phyloP scores from a whole-genome alignment of 805 yeast genomes.

The Cyberlindnera mycetangii region DNA sequence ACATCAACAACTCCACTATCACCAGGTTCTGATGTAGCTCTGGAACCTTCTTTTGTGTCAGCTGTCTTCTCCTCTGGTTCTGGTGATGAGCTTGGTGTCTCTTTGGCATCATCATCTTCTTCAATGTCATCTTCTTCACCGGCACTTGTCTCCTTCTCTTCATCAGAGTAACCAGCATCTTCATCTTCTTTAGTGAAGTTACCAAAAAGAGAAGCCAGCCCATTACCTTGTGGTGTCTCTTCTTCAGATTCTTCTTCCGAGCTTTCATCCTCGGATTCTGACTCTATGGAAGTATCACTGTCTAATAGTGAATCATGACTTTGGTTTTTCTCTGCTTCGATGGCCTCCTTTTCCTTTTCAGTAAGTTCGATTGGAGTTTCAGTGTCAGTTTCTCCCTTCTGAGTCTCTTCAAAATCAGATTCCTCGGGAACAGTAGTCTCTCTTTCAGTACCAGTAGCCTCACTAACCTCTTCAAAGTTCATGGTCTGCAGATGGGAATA shows the following conservation, averaged over 20 bases:
- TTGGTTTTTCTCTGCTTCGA: conserved; percentile 28
- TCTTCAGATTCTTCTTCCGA: conserved; percentile 23
- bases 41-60: conserved; percentile 6
- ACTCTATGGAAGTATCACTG: conserved; percentile 33
- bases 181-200: conserved; percentile 30
- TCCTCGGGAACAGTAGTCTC: conserved; percentile 22
- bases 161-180: conserved; percentile 33
- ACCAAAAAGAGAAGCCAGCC: conserved; percentile 38
- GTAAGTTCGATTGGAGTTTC: conserved; percentile 22
- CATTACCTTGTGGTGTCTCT: conserved; percentile 12
- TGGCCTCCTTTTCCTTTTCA: conserved; percentile 24
- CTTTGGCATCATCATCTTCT: conserved; percentile 20
- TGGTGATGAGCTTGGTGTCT: conserved; percentile 37
- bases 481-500: conserved; percentile 26
- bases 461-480: conserved; percentile 29
- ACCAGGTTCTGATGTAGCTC: conserved; percentile 19
- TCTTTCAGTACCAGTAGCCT: conserved; percentile 21
- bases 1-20: conserved; percentile 59
- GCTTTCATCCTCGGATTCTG: conserved; percentile 27
- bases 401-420: conserved; percentile 5
- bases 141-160: conserved; percentile 19
- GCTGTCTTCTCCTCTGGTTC: conserved; percentile 22
- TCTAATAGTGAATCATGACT: conserved; percentile 20
- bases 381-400: conserved; percentile 19
- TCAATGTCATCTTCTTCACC: conserved; percentile 18